These are phyloP conservation scores for Fraxinus quadrangulata DNA, from an alignment of 257 asterid genomes.

Conservation along the genomic window DNA sequence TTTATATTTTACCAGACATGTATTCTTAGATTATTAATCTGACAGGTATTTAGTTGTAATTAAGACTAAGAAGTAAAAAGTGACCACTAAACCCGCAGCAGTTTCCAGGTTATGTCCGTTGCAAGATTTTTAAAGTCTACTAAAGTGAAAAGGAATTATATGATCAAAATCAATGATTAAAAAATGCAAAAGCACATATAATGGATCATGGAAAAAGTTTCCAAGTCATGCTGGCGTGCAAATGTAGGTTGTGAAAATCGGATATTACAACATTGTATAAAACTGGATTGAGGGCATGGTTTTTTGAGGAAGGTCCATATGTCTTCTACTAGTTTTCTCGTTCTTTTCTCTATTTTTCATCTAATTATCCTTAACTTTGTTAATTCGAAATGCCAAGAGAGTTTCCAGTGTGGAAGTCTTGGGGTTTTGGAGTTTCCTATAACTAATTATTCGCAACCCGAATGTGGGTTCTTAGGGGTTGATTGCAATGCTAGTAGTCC, in stretches of 20 bases:
- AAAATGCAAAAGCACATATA: too few species aligned
- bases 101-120: background rate
- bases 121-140: background rate
- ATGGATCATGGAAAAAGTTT: too few species aligned
- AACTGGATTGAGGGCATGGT: background rate
- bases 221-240: too few species aligned
- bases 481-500: conserved; percentile 21
- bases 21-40: too few species aligned
- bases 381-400: background rate
- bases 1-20: background rate
- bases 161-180: too few species aligned
- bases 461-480: conserved; percentile 43
- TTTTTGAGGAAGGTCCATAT: background rate
- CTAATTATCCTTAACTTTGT: background rate
- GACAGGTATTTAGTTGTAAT: too few species aligned
- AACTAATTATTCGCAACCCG: background rate
- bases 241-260: too few species aligned
- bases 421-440: background rate
- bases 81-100: background rate
- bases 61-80: too few species aligned
- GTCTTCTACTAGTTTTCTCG: background rate
- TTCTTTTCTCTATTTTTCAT: background rate
- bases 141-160: too few species aligned
- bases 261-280: too few species aligned
- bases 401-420: background rate